Percentiles rank a stretch among this genome's conserved stretches.
Conservation (phyloP, 225 moss, liverwort and hornwort genomes). For the Marchantia paleacea region DNA sequence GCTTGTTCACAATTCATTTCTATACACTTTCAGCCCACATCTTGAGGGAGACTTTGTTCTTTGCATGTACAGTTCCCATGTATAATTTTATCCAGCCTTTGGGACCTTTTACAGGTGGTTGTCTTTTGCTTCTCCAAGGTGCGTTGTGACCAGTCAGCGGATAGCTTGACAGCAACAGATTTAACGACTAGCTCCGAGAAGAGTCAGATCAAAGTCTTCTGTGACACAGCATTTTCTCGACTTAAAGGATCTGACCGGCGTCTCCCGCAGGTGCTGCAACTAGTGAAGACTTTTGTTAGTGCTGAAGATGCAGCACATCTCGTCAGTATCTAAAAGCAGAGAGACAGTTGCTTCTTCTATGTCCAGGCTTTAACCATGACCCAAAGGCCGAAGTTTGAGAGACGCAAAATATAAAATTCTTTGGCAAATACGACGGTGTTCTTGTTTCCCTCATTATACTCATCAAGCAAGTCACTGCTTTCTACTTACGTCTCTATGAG, state of each 20-base stretch:
- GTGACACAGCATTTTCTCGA: conserved; percentile 89
- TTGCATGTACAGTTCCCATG: not conserved
- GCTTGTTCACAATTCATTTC: not conserved
- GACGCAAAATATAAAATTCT: not conserved
- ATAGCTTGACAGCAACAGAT: conserved; percentile 92
- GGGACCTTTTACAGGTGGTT: conserved; percentile 62
- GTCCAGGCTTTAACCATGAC: not conserved
- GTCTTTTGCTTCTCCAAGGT: conserved; percentile 98
- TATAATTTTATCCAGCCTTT: conserved; percentile 1
- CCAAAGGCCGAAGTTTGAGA: not conserved
- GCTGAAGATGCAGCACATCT: not conserved
- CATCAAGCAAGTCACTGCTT: conserved; percentile 1
- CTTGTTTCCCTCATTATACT: not conserved
- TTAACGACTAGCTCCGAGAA: conserved; percentile 87
- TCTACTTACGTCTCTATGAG: not conserved
- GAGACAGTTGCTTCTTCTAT: too few relatives aligned
- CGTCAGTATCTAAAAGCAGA: not conserved
- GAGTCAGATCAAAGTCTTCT: conserved; percentile 88
- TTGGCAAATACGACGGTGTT: not conserved
- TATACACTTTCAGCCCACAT: too few relatives aligned
- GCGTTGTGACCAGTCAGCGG: conserved; percentile 94
- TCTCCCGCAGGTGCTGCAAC: conserved; percentile 71
- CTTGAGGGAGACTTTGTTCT: too few relatives aligned
- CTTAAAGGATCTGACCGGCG: conserved; percentile 90
- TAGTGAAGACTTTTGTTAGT: not conserved